Percentiles rank a stretch among this genome's conserved stretches.
phyloP scores from a whole-genome alignment of 306 rosid genomes.

The Sicyos edulis region DNA sequence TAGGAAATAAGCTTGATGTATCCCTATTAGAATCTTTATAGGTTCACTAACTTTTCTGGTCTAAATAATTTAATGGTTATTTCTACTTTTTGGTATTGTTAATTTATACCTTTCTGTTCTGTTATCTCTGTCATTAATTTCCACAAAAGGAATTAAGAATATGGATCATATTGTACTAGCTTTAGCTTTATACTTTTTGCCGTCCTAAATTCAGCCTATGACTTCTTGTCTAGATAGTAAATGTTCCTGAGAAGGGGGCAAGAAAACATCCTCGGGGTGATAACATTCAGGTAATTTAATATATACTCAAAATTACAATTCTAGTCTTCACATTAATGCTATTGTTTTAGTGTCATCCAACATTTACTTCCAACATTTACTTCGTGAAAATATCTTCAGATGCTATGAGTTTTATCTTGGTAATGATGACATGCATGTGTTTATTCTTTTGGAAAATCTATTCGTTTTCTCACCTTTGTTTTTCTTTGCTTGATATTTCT shows the following conservation, averaged over 20 bases:
- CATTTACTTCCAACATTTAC: neutral
- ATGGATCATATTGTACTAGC: neutral
- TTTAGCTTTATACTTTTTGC: neutral
- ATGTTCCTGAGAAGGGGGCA: slow-evolving; percentile 98
- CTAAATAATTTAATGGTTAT: neutral
- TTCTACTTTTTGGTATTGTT: slow-evolving; percentile 1
- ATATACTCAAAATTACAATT: slow-evolving; percentile 3
- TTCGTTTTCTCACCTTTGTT: neutral
- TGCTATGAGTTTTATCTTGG: slow-evolving; percentile 9
- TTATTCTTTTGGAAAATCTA: neutral
- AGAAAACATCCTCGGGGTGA: slow-evolving; percentile 94
- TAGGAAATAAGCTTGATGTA: neutral
- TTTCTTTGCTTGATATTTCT: neutral
- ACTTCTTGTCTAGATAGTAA: slow-evolving; percentile 57
- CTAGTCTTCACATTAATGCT: neutral
- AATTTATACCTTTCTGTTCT: neutral
- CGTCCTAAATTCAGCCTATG: slow-evolving; percentile 14
- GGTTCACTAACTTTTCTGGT: neutral
- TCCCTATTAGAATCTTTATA: neutral
- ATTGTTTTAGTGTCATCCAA: neutral
- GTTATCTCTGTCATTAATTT: neutral
- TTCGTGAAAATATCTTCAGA: neutral
- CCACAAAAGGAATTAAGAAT: neutral
- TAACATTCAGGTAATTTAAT: slow-evolving; percentile 80
- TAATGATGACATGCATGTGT: neutral